Evolutionary conservation across 305 asterid species (phyloP).

Genomic region (Petunia hybrid): DNA sequence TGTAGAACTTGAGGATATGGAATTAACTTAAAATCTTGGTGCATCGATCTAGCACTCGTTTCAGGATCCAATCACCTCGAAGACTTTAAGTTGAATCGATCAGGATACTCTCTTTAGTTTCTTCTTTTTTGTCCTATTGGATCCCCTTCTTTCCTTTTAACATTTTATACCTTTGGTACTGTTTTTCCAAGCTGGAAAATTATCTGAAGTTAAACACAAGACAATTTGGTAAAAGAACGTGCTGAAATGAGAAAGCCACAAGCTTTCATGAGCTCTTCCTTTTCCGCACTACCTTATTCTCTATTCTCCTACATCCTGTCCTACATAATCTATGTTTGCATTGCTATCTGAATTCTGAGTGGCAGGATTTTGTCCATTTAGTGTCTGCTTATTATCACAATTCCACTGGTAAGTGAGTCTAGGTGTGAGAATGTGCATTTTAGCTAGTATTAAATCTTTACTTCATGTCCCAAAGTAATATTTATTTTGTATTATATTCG

Average conservation of each 20-base stretch:
- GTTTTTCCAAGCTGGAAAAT: neutral
- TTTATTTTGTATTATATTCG: neutral
- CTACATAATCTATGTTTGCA: neutral
- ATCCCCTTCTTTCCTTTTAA: neutral
- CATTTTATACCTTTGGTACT: neutral
- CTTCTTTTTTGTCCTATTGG: neutral
- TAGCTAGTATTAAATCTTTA: neutral
- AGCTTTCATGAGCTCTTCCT: neutral
- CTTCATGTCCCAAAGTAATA: neutral
- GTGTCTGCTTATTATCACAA: neutral
- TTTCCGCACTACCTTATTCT: neutral
- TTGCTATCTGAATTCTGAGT: neutral
- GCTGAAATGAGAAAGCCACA: constrained; percentile 22
- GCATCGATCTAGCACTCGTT: too few species aligned
- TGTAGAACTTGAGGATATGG: too few species aligned
- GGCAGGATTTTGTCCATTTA: neutral
- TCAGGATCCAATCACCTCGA: too few species aligned
- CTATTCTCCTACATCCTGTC: neutral
- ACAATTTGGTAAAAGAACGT: constrained; percentile 15
- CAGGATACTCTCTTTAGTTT: neutral
- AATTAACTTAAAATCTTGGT: too few species aligned
- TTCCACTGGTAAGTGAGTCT: neutral
- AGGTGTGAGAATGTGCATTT: neutral
- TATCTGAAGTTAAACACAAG: neutral
- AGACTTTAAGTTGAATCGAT: too few species aligned